phyloP scores from a whole-genome alignment of 2,329 filamentous ascomycete species.

The Mollisia scopiformis region DNA sequence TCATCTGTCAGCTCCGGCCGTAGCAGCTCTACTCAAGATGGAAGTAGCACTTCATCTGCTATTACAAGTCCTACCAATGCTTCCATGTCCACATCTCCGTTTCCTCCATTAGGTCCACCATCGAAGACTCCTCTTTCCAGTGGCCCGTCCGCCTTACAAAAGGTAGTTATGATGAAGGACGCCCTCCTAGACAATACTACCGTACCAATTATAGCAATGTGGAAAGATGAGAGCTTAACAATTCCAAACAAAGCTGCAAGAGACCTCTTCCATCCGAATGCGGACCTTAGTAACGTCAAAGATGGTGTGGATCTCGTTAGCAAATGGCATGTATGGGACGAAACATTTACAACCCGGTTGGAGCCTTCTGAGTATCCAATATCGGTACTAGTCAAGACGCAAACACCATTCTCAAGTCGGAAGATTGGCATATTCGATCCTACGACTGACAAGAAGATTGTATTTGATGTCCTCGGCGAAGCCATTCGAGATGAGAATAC shows the following conservation, averaged over 20 bases:
- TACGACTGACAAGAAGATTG: slow-evolving; percentile 51
- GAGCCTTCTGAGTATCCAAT: slow-evolving; percentile 68
- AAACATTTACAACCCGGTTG: slow-evolving; percentile 65
- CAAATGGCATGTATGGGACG: slow-evolving; percentile 64
- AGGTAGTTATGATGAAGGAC: slow-evolving; percentile 76
- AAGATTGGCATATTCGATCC: slow-evolving; percentile 67
- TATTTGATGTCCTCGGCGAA: slow-evolving; percentile 70
- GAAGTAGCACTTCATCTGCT: slow-evolving; percentile 39
- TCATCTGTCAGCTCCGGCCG: slow-evolving; percentile 32
- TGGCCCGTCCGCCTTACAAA: slow-evolving; percentile 69
- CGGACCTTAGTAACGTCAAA: slow-evolving; percentile 40
- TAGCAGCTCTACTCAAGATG: slow-evolving; percentile 21
- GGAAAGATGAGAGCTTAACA: slow-evolving; percentile 76
- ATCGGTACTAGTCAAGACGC: slow-evolving; percentile 62
- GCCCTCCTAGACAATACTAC: slow-evolving; percentile 75
- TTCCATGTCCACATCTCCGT: slow-evolving; percentile 58
- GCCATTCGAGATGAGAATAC: slow-evolving; percentile 67
- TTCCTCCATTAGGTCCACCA: slow-evolving; percentile 70
- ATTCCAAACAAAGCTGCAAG: slow-evolving; percentile 67
- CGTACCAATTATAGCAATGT: slow-evolving; percentile 78
- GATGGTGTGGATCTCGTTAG: slow-evolving; percentile 60
- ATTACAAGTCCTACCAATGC: slow-evolving; percentile 54
- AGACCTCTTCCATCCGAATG: slow-evolving; percentile 49
- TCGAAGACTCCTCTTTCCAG: slow-evolving; percentile 55
- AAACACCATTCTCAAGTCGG: slow-evolving; percentile 59